Evolutionary conservation across 1,284 basidiomycete genomes (phyloP).

Genomic region (Pholiota adiposa): DNA sequence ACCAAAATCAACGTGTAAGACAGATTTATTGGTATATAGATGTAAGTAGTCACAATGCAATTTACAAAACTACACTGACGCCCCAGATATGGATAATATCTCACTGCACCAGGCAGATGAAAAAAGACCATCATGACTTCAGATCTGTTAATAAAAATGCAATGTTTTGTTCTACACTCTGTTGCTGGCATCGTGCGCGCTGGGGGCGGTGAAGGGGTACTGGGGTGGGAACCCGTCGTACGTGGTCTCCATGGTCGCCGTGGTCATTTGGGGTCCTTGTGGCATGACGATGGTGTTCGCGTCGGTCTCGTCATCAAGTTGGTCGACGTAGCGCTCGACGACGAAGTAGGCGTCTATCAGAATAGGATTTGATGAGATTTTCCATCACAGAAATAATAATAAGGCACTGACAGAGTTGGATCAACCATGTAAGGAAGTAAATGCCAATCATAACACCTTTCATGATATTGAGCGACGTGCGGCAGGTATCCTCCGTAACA

Average conservation of each 20-base stretch:
- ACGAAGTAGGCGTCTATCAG: constrained; percentile 47
- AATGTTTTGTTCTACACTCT: constrained; percentile 28
- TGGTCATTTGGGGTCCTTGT: constrained; percentile 14
- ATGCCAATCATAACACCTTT: constrained; percentile 42
- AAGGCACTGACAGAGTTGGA: constrained; percentile 59
- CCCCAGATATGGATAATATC: constrained; percentile 9
- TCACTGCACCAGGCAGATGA: constrained; percentile 32
- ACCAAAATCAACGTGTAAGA: not conserved
- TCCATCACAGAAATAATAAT: too few relatives aligned
- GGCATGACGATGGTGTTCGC: constrained; percentile 34
- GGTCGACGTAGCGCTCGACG: constrained; percentile 48
- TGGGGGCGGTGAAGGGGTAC: constrained; percentile 31
- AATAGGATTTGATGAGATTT: too few relatives aligned
- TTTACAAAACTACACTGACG: constrained; percentile 22
- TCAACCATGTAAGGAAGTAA: constrained; percentile 48
- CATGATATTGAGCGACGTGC: constrained; percentile 36
- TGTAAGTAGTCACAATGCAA: constrained; percentile 8
- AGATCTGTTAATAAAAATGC: constrained; percentile 10
- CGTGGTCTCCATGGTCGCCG: constrained; percentile 20
- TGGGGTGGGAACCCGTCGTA: constrained; percentile 20
- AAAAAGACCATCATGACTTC: constrained; percentile 16
- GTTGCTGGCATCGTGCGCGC: constrained; percentile 28
- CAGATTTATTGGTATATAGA: not conserved
- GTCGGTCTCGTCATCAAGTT: constrained; percentile 49
- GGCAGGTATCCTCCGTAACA: constrained; percentile 37